Evolutionary conservation across 345 rosid genomes (phyloP).

Genomic region (Euphorbia peplus): DNA sequence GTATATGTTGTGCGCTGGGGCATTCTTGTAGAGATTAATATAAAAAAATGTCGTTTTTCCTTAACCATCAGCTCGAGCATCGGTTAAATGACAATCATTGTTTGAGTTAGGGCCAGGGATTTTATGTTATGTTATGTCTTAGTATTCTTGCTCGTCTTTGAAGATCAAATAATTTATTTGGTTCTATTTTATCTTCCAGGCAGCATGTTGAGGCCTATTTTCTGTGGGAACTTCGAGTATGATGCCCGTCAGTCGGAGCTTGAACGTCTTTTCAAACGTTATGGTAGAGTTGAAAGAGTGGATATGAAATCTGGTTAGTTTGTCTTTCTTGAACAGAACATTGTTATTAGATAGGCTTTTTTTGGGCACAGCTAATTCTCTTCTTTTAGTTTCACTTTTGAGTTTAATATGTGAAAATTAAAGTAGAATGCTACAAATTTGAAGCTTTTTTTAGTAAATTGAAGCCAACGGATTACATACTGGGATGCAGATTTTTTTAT

Average conservation of each 20-base stretch:
- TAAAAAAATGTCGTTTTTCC: no score
- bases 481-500: neutral
- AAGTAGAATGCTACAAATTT: neutral
- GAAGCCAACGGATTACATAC: neutral
- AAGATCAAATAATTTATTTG: neutral
- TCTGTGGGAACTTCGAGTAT: slow-evolving; percentile 92
- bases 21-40: no score
- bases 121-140: neutral
- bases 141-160: neutral
- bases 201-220: slow-evolving; percentile 77
- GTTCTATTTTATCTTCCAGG: neutral
- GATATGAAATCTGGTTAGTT: slow-evolving; percentile 95
- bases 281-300: slow-evolving; percentile 84
- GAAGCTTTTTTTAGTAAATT: neutral
- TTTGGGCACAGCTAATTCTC: no score
- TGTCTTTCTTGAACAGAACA: neutral
- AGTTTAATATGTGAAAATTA: neutral
- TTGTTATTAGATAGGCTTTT: no score
- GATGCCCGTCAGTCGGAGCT: slow-evolving; percentile 84
- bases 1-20: no score
- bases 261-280: slow-evolving; percentile 77
- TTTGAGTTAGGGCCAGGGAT: neutral
- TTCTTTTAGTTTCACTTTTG: neutral
- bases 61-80: no score
- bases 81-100: no score